Base-by-base conservation (phyloP, 2,329 filamentous ascomycete species). In the Didymosphaeria variabile region DNA sequence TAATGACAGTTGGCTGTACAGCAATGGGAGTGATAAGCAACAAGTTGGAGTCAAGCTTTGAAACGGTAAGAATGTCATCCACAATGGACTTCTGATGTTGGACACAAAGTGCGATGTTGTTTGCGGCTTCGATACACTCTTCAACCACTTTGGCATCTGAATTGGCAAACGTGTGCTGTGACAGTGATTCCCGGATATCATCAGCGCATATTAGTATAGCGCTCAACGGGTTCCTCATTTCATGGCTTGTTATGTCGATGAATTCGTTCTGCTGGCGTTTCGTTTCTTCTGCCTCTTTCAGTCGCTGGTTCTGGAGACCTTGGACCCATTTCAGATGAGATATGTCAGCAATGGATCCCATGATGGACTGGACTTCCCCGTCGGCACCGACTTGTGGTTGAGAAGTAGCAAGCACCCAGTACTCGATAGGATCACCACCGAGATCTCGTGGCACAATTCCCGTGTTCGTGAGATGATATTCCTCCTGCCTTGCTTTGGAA, bases 381-480 rank as follows among this genome's bases (percentile, higher is more conserved):
- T 72, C 63, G 1, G 65, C 56, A 3, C 64, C 68, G 17, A 76
- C 31, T 44, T 77, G 72, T 12, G 72, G 70, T 34, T 69, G 66
- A n/a, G 69, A 71, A 19, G 66, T 71, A 40, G 69, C 75, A 38
- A 83, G 61, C 0, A 82, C 79, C 82, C 82, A 84, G 36, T 77
- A 79, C 5, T 82, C 79, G 17, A 83, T 82, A 0, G 67, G 61
- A 29, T 81, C 74, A 4, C 77, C 79, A 19, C 76, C 68, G 5
- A 79, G 64, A 56, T 78, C 74, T 62, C 72, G 76, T 55, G 71
- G 74, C 13, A 67, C 72, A 17, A 64, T 66, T 40, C 53, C 64
- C 4, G 72, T 66, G 26, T 77, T 77, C 50, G 79, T 79, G 1
- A 85, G 71, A 57, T 80, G 79, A 3, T 84, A 68, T 62, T 84